A percentile compares a stretch with the other conserved stretches of the same genome.
These are phyloP conservation scores for Ambrosiella xylebori DNA, from an alignment of 2,329 filamentous ascomycete genomes.

Conservation along the genomic window DNA sequence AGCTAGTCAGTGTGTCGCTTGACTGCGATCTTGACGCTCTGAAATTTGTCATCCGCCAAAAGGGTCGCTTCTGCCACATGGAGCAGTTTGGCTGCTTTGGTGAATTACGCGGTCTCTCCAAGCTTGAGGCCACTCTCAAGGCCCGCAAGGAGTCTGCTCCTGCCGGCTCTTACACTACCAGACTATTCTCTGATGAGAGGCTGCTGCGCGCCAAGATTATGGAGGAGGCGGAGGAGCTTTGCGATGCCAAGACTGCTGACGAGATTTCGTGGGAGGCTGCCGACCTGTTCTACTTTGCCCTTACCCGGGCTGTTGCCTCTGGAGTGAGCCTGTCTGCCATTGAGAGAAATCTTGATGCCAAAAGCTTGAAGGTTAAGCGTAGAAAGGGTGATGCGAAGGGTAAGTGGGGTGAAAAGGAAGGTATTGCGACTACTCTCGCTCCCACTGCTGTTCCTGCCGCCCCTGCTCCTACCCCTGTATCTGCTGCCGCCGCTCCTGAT, in stretches of 20 bases:
- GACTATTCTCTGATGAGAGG: slow-evolving; percentile 82
- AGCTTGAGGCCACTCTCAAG: slow-evolving; percentile 71
- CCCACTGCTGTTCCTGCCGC: slow-evolving; percentile 17
- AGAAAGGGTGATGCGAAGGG: slow-evolving; percentile 88
- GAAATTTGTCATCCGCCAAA: slow-evolving; percentile 77
- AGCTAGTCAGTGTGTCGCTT: slow-evolving; percentile 65
- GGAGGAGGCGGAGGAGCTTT: slow-evolving; percentile 93
- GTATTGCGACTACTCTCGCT: slow-evolving; percentile 30
- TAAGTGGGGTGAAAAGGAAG: slow-evolving; percentile 73
- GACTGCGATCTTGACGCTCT: slow-evolving; percentile 92
- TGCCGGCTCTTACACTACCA: slow-evolving; percentile 78
- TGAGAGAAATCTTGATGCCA: slow-evolving; percentile 80
- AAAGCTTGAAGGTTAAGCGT: slow-evolving; percentile 88
- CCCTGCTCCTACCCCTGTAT: slow-evolving; percentile 13
- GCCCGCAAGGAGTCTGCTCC: slow-evolving; percentile 71
- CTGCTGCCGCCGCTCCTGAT: slow-evolving; percentile 19
- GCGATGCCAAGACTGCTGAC: slow-evolving; percentile 63
- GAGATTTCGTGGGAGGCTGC: slow-evolving; percentile 90
- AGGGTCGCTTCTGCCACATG: slow-evolving; percentile 85
- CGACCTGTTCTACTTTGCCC: slow-evolving; percentile 86
- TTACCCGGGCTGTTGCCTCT: slow-evolving; percentile 72
- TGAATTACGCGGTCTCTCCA: slow-evolving; percentile 60
- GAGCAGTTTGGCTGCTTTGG: slow-evolving; percentile 89
- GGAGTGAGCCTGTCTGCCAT: slow-evolving; percentile 80
- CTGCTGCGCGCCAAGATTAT: slow-evolving; percentile 90